phyloP scores from a whole-genome alignment of 495 filamentous ascomycete genomes.

The Hyaloscypha bicolor region DNA sequence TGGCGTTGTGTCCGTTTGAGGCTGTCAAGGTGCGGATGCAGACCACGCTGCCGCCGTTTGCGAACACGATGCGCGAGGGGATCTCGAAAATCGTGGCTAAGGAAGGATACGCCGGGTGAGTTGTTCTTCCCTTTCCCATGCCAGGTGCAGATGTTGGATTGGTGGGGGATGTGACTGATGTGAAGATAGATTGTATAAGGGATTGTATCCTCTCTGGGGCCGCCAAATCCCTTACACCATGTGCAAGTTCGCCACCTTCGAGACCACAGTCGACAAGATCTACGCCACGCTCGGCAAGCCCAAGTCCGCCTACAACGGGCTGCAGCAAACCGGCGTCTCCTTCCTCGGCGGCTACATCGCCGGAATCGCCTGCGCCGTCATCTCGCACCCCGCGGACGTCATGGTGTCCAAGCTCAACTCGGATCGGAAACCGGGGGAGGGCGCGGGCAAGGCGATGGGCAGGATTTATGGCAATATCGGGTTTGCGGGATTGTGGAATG shows the following conservation, averaged over 20 bases:
- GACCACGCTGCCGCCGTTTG: slow-evolving; percentile 68
- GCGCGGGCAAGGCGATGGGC: slow-evolving; percentile 60
- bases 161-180: background rate
- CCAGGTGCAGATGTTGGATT: background rate
- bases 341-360: slow-evolving; percentile 75
- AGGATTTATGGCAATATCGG: slow-evolving; percentile 76
- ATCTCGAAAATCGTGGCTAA: slow-evolving; percentile 60
- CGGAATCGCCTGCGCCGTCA: slow-evolving; percentile 68
- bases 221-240: slow-evolving; percentile 76
- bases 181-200: slow-evolving; percentile 57
- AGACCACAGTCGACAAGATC: slow-evolving; percentile 65
- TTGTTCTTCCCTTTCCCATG: background rate
- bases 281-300: slow-evolving; percentile 64
- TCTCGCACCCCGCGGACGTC: slow-evolving; percentile 68
- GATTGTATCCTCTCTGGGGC: slow-evolving; percentile 69
- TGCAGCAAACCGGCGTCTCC: slow-evolving; percentile 69
- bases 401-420: slow-evolving; percentile 55
- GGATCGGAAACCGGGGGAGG: slow-evolving; percentile 57
- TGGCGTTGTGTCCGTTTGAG: slow-evolving; percentile 68
- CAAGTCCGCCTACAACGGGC: slow-evolving; percentile 61
- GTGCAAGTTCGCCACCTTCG: slow-evolving; percentile 77
- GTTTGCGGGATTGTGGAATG: slow-evolving; percentile 71
- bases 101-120: slow-evolving; percentile 57
- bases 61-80: slow-evolving; percentile 61
- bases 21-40: slow-evolving; percentile 77